Conservation (phyloP, 331 rosid genomes). For the Ulmus americana region DNA sequence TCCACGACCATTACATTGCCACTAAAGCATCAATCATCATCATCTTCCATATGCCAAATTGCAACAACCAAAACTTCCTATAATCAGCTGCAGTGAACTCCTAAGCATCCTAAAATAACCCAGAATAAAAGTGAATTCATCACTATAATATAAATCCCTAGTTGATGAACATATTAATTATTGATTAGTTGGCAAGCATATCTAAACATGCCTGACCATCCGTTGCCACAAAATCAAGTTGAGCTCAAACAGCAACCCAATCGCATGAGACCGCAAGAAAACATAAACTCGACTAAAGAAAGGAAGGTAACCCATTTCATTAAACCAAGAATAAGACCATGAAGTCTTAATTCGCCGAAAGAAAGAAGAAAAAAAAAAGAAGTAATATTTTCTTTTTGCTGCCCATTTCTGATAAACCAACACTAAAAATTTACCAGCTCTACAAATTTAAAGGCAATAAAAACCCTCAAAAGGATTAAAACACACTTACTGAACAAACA, state of each 20-base stretch:
- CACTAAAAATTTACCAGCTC: background rate
- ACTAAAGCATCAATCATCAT: too few relatives aligned
- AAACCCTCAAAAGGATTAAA: background rate
- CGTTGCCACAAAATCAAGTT: background rate
- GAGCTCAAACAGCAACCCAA: background rate
- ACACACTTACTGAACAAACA: background rate
- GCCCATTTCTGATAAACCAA: constrained; percentile 2
- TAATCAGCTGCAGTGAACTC: background rate
- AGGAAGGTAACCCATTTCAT: background rate
- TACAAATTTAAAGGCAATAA: background rate
- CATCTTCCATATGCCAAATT: background rate
- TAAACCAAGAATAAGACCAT: background rate
- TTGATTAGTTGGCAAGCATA: background rate
- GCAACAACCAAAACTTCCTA: background rate
- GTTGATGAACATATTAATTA: background rate
- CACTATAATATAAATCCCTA: background rate
- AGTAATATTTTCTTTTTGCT: background rate
- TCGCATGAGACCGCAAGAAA: background rate
- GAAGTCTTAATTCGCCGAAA: background rate
- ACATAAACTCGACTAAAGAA: background rate
- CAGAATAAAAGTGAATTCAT: background rate
- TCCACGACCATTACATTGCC: background rate
- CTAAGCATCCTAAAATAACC: background rate
- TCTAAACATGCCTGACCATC: background rate
- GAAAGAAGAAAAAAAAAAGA: too few relatives aligned